Evolutionary conservation across 352 stramenopile species (phyloP).

Genomic region (Phytophthora palmivora): DNA sequence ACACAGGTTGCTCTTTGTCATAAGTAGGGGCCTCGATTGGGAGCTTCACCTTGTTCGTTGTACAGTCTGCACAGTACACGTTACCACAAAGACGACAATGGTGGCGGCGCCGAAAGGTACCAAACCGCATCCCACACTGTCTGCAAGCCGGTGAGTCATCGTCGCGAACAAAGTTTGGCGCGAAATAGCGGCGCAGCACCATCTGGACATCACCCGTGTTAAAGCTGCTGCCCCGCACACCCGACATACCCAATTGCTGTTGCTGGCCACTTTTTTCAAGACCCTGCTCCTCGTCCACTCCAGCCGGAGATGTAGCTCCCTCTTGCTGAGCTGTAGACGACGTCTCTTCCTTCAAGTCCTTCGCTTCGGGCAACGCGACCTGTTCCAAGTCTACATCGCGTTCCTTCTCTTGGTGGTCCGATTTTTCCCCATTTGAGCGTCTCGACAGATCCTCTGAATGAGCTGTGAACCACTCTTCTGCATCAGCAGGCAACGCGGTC

Average conservation of each 20-base stretch:
- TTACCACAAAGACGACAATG: constrained; percentile 82
- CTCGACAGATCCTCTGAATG: constrained; percentile 26
- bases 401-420: constrained; percentile 8
- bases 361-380: neutral
- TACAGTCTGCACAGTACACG: constrained; percentile 81
- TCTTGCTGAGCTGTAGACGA: constrained; percentile 2
- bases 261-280: constrained; percentile 31
- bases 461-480: constrained; percentile 42
- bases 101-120: constrained; percentile 74
- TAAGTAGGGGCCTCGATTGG: constrained; percentile 65
- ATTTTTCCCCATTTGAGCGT: constrained; percentile 11
- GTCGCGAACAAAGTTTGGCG: constrained; percentile 58
- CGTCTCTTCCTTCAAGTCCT: constrained; percentile 19
- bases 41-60: constrained; percentile 68
- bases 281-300: constrained; percentile 9
- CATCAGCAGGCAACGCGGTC: constrained; percentile 25
- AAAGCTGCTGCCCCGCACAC: constrained; percentile 26
- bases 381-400: constrained; percentile 23
- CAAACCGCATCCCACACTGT: constrained; percentile 79
- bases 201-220: constrained; percentile 43
- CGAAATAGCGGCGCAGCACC: constrained; percentile 64
- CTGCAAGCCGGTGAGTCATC: constrained; percentile 57
- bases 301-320: neutral
- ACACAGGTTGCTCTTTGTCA: constrained; percentile 79
- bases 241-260: constrained; percentile 19